Percentiles rank a stretch among this genome's conserved stretches.
These are phyloP conservation scores for Saccharum officinarum DNA, from an alignment of 176 grass and related monocot genomes.

Conservation along the genomic window DNA sequence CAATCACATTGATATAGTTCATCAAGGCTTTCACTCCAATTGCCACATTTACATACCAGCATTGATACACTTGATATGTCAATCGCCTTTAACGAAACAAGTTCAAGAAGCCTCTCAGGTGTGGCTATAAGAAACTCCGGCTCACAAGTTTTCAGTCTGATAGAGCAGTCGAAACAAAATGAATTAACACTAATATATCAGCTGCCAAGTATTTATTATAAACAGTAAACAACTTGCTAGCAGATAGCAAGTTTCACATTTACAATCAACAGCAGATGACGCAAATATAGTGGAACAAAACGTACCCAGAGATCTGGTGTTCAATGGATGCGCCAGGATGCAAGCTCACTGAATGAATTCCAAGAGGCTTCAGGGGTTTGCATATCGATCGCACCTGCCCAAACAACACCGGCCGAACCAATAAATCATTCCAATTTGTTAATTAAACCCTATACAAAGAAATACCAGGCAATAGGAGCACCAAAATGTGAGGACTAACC, in stretches of 20 bases:
- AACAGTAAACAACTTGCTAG: not conserved
- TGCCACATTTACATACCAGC: constrained; percentile 62
- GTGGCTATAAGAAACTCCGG: constrained; percentile 91
- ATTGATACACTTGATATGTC: constrained; percentile 79
- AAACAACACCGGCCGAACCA: not conserved
- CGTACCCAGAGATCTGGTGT: constrained; percentile 76
- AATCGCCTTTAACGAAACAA: constrained; percentile 59
- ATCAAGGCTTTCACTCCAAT: not conserved
- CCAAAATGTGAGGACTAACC: constrained; percentile 12
- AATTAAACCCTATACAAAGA: not conserved
- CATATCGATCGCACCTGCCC: constrained; percentile 65
- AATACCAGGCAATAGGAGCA: not conserved
- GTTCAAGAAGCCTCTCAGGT: constrained; percentile 79
- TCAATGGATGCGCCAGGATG: constrained; percentile 63
- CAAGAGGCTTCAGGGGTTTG: constrained; percentile 72
- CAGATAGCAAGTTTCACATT: not conserved
- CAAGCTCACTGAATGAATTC: constrained; percentile 90
- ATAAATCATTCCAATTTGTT: not conserved
- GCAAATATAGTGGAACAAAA: not conserved
- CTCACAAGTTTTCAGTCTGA: constrained; percentile 79
- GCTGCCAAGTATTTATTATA: not conserved
- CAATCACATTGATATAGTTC: not conserved
- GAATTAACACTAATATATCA: constrained; percentile 1
- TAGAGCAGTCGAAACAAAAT: constrained; percentile 15
- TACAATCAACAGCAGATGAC: not conserved